These are phyloP conservation scores for Agaricales sp. DNA, from an alignment of 1,284 basidiomycete species.

Conservation along the genomic window DNA sequence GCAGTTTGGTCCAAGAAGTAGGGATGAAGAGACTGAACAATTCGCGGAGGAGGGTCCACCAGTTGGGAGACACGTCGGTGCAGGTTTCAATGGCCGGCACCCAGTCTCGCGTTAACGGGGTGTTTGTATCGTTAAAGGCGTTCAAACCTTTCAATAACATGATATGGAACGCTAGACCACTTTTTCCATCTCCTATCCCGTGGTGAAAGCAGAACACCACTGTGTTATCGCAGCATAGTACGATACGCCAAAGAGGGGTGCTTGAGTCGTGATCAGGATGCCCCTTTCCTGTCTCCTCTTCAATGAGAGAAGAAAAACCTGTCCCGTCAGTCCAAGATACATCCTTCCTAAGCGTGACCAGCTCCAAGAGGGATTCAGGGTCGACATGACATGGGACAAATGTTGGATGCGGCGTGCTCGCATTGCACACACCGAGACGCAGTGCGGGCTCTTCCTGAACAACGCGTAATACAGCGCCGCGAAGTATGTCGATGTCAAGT, in stretches of 20 bases:
- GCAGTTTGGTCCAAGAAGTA: not conserved
- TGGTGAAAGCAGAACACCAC: constrained; percentile 1
- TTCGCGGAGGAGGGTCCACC: not conserved
- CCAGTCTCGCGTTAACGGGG: not conserved
- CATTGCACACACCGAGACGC: not conserved
- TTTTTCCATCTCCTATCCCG: not conserved
- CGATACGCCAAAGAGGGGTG: constrained; percentile 1
- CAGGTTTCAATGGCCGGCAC: not conserved
- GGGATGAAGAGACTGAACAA: not conserved
- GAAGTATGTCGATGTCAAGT: not conserved
- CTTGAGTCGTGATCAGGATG: not conserved
- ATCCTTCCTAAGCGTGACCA: not conserved
- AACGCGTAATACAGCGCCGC: not conserved
- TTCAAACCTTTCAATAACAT: not conserved
- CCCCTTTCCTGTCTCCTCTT: not conserved
- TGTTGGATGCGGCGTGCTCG: not conserved
- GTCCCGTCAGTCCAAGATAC: not conserved
- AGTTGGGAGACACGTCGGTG: not conserved
- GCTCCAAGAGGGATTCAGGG: not conserved
- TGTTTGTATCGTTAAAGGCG: not conserved
- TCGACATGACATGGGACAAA: not conserved
- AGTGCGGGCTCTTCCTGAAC: not conserved
- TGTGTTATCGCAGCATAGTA: not conserved
- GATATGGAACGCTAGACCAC: constrained; percentile 1
- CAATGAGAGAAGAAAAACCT: not conserved